phyloP scores from a whole-genome alignment of 768 basidiomycete species.

The Neoboletus brunneissimus region DNA sequence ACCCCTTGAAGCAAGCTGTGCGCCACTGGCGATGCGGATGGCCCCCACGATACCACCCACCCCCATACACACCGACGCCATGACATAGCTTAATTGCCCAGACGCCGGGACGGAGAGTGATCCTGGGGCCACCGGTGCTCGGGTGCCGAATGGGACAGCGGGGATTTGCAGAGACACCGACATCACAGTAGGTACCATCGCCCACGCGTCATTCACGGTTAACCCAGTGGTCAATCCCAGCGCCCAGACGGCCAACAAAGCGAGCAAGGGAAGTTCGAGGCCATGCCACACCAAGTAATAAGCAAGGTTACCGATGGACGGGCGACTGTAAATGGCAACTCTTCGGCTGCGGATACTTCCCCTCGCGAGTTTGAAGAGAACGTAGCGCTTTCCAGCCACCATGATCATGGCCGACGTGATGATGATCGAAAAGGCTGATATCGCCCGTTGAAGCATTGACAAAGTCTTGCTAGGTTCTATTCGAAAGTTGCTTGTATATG shows the following conservation, averaged over 20 bases:
- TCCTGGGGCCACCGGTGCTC: not conserved
- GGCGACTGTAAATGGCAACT: slow-evolving; percentile 2
- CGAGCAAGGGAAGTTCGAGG: slow-evolving; percentile 2
- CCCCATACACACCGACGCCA: not conserved
- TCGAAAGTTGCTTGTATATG: not conserved
- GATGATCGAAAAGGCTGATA: not conserved
- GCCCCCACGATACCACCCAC: not conserved
- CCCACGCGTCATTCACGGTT: not conserved
- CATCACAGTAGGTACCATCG: not conserved
- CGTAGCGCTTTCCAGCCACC: not conserved
- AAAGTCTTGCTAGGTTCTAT: not conserved
- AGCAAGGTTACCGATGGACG: not conserved
- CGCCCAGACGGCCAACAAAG: not conserved
- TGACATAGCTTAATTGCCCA: too few species aligned
- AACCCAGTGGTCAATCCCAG: slow-evolving; percentile 1
- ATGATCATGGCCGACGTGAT: slow-evolving; percentile 3
- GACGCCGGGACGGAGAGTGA: not conserved
- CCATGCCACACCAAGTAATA: not conserved
- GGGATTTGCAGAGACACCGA: not conserved
- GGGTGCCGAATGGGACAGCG: not conserved
- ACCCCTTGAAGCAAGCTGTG: not conserved
- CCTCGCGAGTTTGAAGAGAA: not conserved
- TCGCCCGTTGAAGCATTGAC: not conserved
- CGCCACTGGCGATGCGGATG: not conserved
- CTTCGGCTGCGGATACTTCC: not conserved